Evolutionary conservation across 345 rosid species (phyloP), one percentile per base, ranked within the genome.

Genomic region (Acer yangbiense): DNA sequence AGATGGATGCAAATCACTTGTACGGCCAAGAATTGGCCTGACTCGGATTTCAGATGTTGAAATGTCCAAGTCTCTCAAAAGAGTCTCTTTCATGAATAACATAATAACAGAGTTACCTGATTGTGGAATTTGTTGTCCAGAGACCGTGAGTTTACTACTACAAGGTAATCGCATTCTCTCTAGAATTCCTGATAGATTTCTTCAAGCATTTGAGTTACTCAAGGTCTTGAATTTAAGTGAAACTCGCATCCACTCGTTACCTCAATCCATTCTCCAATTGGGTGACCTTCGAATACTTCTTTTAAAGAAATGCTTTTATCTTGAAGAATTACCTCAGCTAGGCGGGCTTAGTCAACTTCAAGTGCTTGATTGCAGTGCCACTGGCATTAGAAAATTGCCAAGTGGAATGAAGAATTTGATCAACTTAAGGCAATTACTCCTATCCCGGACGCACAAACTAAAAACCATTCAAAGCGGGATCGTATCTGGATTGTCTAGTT

Each of bases 11-110:
- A 85, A 68, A 71, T 82, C 82, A 48, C 79, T 85, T 35, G 73
- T 85, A 71, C 74, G 18, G 41, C 75, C 87, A 60, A 87, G 85
- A 6, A 67, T 27, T 18, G 82, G 83, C 2, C 46, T 85, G 74
- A 23, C n/a, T 4, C 46, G 74, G 65, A 68, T 82, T 72, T 69
- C 78, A 7, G 79, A 61, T 14, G 50, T 67, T 10, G 82, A 74
- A 74, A 71, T 82, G 0, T 52, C 21, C 9, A 14, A 79, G 0
- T 73, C 85, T 68, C 52, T 83, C 18, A 77, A 29, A 41, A 84
- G 85, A 76, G 76, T 87, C 74, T 85, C 92, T 18, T 75, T 87
- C 50, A 83, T 84, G 88, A 81, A 80, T 41, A 87, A 70, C 69
- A 65, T 77, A 27, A 80, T 84, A 18, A 68, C 35, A 32, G 0